Conservation (phyloP, 192 early-diverging fungal species). For the Backusella luteola region DNA sequence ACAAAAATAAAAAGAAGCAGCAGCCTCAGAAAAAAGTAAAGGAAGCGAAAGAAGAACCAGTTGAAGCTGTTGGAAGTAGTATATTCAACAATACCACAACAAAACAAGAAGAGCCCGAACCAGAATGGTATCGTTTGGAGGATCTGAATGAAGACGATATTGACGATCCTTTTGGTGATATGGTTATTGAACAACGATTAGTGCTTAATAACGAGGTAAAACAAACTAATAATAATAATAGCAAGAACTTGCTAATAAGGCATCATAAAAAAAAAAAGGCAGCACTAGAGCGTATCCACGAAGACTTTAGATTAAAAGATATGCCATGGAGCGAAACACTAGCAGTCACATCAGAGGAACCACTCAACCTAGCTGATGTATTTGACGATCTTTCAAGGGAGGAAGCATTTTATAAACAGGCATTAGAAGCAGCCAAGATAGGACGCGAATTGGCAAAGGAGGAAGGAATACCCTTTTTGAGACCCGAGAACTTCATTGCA, state of each 20-base stretch:
- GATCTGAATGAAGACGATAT: constrained; percentile 39
- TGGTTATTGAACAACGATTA: constrained; percentile 32
- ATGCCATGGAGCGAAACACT: constrained; percentile 67
- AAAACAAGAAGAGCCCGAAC: neutral
- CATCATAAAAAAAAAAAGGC: constrained; percentile 24
- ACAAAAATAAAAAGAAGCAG: neutral
- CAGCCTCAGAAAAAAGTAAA: neutral
- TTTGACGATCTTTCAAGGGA: constrained; percentile 91
- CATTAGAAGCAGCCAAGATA: constrained; percentile 67
- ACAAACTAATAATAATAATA: neutral
- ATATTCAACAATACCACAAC: neutral
- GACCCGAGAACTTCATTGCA: constrained; percentile 92
- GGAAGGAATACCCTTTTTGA: constrained; percentile 67
- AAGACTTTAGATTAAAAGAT: constrained; percentile 60
- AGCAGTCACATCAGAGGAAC: constrained; percentile 51
- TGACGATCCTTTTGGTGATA: constrained; percentile 39
- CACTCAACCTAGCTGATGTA: constrained; percentile 56
- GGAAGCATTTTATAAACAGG: constrained; percentile 90
- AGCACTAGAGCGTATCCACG: constrained; percentile 53
- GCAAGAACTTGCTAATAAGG: neutral
- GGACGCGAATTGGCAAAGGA: constrained; percentile 59
- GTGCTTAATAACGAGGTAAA: constrained; percentile 7
- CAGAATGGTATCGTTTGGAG: constrained; percentile 18
- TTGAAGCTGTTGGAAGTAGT: neutral
- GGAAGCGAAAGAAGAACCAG: neutral